phyloP scores from a whole-genome alignment of 306 rosid species.

The Vigna nakashimae region DNA sequence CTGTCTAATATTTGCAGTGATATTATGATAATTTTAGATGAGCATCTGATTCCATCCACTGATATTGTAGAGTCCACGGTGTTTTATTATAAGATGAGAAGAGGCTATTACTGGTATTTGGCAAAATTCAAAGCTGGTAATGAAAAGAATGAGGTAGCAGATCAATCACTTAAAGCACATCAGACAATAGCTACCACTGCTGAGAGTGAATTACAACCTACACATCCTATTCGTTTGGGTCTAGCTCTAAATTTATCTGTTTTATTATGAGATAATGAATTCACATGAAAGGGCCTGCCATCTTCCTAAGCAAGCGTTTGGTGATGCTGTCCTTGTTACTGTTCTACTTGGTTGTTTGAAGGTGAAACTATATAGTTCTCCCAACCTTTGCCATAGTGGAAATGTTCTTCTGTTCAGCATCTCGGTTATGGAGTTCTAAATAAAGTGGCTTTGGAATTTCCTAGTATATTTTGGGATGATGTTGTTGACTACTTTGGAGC shows the following conservation, averaged over 20 bases:
- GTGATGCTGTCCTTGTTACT: conserved; percentile 90
- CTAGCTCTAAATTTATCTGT: too few relatives aligned
- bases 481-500: conserved; percentile 99
- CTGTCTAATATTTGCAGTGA: conserved; percentile 54
- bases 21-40: conserved; percentile 55
- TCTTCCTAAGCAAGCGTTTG: conserved; percentile 25
- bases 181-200: neutral
- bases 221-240: too few relatives aligned
- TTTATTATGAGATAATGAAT: conserved; percentile 35
- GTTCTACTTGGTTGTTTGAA: conserved; percentile 98
- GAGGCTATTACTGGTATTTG: conserved; percentile 50
- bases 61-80: conserved; percentile 45
- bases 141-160: conserved; percentile 55
- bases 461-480: conserved; percentile 96
- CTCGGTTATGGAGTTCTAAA: conserved; percentile 98
- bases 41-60: conserved; percentile 60
- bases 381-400: conserved; percentile 93
- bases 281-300: neutral
- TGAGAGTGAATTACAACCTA: too few relatives aligned
- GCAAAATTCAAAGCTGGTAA: conserved; percentile 50
- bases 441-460: conserved; percentile 93
- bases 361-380: conserved; percentile 85
- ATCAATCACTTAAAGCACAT: conserved; percentile 54
- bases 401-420: conserved; percentile 79
- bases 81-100: conserved; percentile 59